Evolutionary conservation across 768 basidiomycete genomes (phyloP).

Genomic region (Clavulina sp.): DNA sequence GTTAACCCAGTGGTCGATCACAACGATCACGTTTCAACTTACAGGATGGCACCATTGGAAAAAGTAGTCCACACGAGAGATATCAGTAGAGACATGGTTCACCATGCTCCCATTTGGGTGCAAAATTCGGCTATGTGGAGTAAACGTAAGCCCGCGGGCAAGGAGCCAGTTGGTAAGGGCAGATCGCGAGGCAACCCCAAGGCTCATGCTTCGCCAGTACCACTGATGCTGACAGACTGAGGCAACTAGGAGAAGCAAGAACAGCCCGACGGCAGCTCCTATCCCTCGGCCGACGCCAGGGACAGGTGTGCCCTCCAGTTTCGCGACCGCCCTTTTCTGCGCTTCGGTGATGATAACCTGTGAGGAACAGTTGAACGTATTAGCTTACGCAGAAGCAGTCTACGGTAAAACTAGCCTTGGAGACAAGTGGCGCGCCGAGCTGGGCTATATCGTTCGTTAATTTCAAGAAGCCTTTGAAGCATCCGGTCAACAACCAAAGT

Average conservation of each 20-base stretch:
- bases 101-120: constrained; percentile 80
- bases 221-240: constrained; percentile 21
- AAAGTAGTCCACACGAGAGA: constrained; percentile 68
- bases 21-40: too few species aligned
- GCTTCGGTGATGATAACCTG: constrained; percentile 13
- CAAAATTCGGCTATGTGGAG: constrained; percentile 58
- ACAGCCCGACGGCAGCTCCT: constrained; percentile 22
- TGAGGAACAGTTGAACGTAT: constrained; percentile 13
- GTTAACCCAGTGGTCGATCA: neutral
- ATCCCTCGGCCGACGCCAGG: constrained; percentile 18
- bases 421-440: constrained; percentile 16
- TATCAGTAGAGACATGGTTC: constrained; percentile 85
- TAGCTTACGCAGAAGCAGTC: neutral
- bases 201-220: constrained; percentile 19
- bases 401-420: constrained; percentile 8
- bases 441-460: constrained; percentile 14
- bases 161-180: constrained; percentile 83
- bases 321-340: constrained; percentile 7
- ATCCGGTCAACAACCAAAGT: constrained; percentile 1
- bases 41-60: constrained; percentile 17
- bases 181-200: constrained; percentile 66
- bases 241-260: constrained; percentile 20
- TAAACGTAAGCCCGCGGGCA: constrained; percentile 54
- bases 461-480: constrained; percentile 15
- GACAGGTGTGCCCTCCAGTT: neutral